Conservation (phyloP, 78 protist species). For the slime mould (Dictyostelium discoideum) region dicty_2.7 NC_007088.5:1153001-1153500, state of each 20-base stretch:
- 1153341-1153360: slow-evolving; percentile 24
- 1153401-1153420: neutral
- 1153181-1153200: neutral
- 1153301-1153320: neutral
- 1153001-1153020: neutral
- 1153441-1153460: neutral
- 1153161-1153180: slow-evolving; percentile 34
- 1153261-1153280: slow-evolving; percentile 39
- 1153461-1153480: slow-evolving; percentile 56
- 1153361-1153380: slow-evolving; percentile 38
- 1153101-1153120: neutral
- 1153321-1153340: slow-evolving; percentile 52
- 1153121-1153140: slow-evolving; percentile 36
- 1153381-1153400: neutral
- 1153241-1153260: slow-evolving; percentile 26
- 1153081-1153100: slow-evolving; percentile 8
- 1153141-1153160: slow-evolving; percentile 48
- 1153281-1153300: slow-evolving; percentile 36
- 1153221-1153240: neutral
- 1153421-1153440: neutral
- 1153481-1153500: neutral
- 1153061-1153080: neutral
- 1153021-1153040: neutral
- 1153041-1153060: neutral
- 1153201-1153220: slow-evolving; percentile 14